Base-by-base conservation (phyloP, 768 basidiomycete genomes). In the Russula sp. region DNA sequence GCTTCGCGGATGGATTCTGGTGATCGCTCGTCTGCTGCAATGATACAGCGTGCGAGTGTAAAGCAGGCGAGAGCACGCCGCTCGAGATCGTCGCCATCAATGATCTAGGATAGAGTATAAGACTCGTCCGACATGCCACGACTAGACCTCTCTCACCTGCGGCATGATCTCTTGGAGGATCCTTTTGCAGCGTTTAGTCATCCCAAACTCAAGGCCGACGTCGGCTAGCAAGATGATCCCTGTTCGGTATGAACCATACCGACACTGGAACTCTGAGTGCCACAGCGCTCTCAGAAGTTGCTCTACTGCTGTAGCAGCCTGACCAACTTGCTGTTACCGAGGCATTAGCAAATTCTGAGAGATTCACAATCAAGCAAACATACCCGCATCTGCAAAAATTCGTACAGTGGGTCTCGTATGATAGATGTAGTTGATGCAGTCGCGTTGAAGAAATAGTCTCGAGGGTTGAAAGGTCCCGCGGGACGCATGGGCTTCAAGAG, bases 141-240 rank as follows among this genome's bases (percentile, higher is more conserved):
- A 41, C 8, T 35, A 16, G 50, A 41, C 8, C 2, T 66, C 2
- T 66, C 75, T 62, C 60, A 87, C 91, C 75, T 93, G 91, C 22
- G 91, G 91, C 78, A 93, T 81, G 49, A 92, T 83, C 61, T 88
- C 90, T 51, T 90, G 86, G 49, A 94, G 67, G 53, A 92, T 78
- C 60, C 77, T 79, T 65, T 75, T 77, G 59, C 83, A 85, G 61
- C 83, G 79, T 67, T 82, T 81, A 14, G 86, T 80, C 81, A 92
- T 83, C 16, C 85, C 86, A 69, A 88, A 87, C 67, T 92, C 88
- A 20, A 93, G 73, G 8, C 84, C 83, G 63, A 90, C 73, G 67
- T 94, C 92, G 1, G 92, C 91, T 20, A 93, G 79, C 36, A 92
- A 70, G 61, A 88, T 78, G 36, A 88, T 78, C 0, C 82, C 85